Percentiles rank a stretch among this genome's conserved stretches.
Conservation (phyloP, 495 filamentous ascomycete genomes). For the Schizothecium vesticola region DNA sequence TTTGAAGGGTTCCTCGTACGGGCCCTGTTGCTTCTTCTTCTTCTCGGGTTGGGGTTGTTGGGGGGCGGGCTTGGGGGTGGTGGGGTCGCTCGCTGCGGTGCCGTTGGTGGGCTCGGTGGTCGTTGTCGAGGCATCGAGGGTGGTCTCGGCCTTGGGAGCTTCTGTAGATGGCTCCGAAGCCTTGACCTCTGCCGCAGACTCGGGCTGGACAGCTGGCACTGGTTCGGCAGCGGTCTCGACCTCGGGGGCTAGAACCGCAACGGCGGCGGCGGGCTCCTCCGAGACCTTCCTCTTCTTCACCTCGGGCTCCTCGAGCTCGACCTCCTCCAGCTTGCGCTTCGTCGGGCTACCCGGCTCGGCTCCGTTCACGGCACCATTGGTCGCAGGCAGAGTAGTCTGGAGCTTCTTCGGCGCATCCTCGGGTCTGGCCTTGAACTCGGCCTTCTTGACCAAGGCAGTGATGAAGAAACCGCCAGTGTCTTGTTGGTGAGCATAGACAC, state of each 20-base stretch:
- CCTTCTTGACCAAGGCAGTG: conserved; percentile 82
- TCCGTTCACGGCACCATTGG: conserved; percentile 45
- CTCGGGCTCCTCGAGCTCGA: conserved; percentile 27
- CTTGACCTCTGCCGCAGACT: conserved; percentile 12
- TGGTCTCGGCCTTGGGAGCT: conserved; percentile 2
- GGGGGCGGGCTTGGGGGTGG: conserved; percentile 15
- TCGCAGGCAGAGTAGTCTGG: conserved; percentile 57
- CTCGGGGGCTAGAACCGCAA: conserved; percentile 22
- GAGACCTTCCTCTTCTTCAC: conserved; percentile 35
- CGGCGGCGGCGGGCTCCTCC: conserved; percentile 25
- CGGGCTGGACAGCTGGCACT: conserved; percentile 5
- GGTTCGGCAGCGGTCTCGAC: conserved; percentile 21
- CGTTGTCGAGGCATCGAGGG: conserved; percentile 11
- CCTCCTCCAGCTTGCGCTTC: conserved; percentile 27
- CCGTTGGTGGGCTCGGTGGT: conserved; percentile 2
- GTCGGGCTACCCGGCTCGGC: conserved; percentile 31
- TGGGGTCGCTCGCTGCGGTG: not conserved
- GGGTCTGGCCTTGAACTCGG: conserved; percentile 78
- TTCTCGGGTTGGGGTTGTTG: conserved; percentile 12
- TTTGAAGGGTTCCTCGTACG: conserved; percentile 86
- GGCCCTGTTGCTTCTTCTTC: conserved; percentile 39
- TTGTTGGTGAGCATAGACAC: conserved; percentile 90
- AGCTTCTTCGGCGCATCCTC: conserved; percentile 58
- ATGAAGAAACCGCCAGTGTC: conserved; percentile 98
- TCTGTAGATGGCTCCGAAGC: conserved; percentile 13